Conservation (phyloP, 768 basidiomycete species). For the Suillus lakei region DNA sequence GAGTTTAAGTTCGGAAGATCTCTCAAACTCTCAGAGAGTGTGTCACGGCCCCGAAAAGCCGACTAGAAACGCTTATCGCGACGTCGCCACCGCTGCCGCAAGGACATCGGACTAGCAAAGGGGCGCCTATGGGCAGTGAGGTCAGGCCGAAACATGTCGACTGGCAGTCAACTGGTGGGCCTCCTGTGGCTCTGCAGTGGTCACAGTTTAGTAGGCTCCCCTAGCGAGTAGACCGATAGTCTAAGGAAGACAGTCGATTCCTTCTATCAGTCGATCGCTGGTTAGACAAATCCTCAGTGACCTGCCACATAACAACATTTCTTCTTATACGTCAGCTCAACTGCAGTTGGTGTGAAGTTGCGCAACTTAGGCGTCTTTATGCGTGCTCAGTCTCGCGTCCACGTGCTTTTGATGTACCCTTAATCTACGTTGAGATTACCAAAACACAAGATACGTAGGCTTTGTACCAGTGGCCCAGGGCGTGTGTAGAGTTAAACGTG, state of each 20-base stretch:
- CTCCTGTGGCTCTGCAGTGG: neutral
- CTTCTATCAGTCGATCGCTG: neutral
- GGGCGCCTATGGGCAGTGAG: neutral
- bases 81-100: neutral
- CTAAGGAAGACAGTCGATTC: neutral
- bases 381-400: neutral
- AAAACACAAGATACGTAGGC: neutral
- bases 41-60: neutral
- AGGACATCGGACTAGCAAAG: neutral
- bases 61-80: neutral
- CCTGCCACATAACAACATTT: neutral
- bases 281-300: neutral
- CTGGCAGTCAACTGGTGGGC: neutral
- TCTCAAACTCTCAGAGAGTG: neutral
- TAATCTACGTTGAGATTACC: neutral
- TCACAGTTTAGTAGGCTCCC: neutral
- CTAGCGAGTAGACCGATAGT: neutral
- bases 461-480: neutral
- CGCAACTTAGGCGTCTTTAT: neutral
- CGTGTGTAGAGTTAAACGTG: neutral
- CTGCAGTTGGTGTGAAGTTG: too few species aligned
- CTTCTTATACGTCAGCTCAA: neutral
- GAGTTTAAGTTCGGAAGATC: neutral
- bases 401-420: neutral
- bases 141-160: neutral